Base-by-base conservation (phyloP, 192 early-diverging fungal species). In the Entomortierella chlamydospora region DNA sequence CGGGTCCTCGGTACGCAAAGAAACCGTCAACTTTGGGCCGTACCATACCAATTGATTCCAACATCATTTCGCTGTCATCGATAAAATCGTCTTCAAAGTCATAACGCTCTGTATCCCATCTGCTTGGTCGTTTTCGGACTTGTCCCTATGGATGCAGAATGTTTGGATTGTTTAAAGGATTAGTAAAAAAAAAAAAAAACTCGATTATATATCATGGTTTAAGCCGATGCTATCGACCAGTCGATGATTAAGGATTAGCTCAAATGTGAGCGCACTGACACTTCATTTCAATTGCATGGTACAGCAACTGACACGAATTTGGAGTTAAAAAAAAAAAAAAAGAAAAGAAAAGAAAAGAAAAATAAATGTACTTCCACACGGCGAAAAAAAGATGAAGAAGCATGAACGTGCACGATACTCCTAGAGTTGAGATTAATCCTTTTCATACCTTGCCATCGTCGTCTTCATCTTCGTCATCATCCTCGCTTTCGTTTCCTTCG, bases 81-180 rank as follows among this genome's bases (percentile, higher is more conserved):
- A 89, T 89, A 57, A 89, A 89, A 5, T 86, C 86, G 81, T 89
- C 87, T 23, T 79, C 82, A 54, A 83, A 57, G 47, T 89, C 87
- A 34, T 89, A 89, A 4, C 82, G 71, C 55, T 89, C 83, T 10
- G 55, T 54, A 41, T 79, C 76, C 76, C 76, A 79, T 10, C 76
- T 61, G 29, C 76, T 79, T 28, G 61, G 50, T 26, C 63, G 55
- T n/a, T 79, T 79, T 3, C 37, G 25, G 52, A 66, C 52, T 43
- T 33, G 45, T 6, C 39, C 53, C 64, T 66, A 37, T 37, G 34
- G 10, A 37, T 37, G 10, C 34, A 37, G 10, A 7, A 37, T 10
- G 10, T 7, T 7, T 37, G 10, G 34, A 7, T 37, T 37, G 34
- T 37, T 37, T 4, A 10, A 37, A 37, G 4, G 34, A 7, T 37